phyloP scores from a whole-genome alignment of 2,329 filamentous ascomycete species.

The Hymenoscyphus occultus region DNA sequence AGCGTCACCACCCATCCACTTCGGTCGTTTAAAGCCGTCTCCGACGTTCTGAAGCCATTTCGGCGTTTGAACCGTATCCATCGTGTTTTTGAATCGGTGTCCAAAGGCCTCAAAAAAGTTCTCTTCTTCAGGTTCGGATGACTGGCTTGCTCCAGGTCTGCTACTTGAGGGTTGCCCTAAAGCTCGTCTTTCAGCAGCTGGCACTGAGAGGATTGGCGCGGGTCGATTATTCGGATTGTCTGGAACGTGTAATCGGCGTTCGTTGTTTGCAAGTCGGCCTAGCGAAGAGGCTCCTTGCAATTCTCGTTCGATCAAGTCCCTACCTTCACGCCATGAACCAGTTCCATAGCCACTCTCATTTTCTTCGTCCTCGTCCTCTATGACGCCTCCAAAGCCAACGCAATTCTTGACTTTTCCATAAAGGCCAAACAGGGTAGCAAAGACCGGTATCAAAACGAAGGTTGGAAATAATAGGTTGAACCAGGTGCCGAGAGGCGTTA shows the following conservation, averaged over 20 bases:
- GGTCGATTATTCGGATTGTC: slow-evolving; percentile 31
- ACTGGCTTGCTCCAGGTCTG: slow-evolving; percentile 33
- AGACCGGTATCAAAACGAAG: slow-evolving; percentile 80
- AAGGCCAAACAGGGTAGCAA: slow-evolving; percentile 82
- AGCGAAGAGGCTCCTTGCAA: slow-evolving; percentile 61
- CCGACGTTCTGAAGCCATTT: slow-evolving; percentile 76
- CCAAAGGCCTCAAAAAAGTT: slow-evolving; percentile 82
- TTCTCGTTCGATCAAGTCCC: slow-evolving; percentile 86
- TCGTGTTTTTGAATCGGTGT: slow-evolving; percentile 85
- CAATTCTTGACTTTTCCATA: slow-evolving; percentile 80
- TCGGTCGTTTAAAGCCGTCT: slow-evolving; percentile 69
- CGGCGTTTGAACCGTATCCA: slow-evolving; percentile 78
- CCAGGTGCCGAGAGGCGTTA: slow-evolving; percentile 76
- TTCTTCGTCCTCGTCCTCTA: slow-evolving; percentile 70
- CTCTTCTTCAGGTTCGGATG: slow-evolving; percentile 63
- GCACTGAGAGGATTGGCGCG: slow-evolving; percentile 31
- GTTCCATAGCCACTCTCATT: slow-evolving; percentile 66
- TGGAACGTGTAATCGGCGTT: slow-evolving; percentile 26
- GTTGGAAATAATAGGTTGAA: slow-evolving; percentile 89
- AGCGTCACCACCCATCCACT: slow-evolving; percentile 71
- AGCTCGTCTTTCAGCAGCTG: slow-evolving; percentile 34
- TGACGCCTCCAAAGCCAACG: slow-evolving; percentile 64
- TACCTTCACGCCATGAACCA: slow-evolving; percentile 87
- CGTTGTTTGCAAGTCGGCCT: slow-evolving; percentile 40
- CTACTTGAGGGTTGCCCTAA: slow-evolving; percentile 33